phyloP scores from a whole-genome alignment of 2,329 filamentous ascomycete species.

The Penicillium sp. region DNA sequence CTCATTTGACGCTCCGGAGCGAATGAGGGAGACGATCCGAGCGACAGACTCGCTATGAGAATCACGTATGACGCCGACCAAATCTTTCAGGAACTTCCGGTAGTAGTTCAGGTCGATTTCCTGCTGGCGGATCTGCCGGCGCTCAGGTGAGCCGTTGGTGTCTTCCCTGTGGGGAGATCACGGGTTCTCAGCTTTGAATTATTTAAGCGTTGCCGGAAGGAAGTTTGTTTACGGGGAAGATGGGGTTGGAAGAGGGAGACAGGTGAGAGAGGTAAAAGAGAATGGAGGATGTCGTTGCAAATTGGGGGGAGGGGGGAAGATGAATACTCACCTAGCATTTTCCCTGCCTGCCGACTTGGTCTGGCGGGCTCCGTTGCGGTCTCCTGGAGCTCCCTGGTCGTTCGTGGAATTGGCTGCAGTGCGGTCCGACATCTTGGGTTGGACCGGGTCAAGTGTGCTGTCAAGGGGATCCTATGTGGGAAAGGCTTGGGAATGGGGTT shows the following conservation, averaged over 20 bases:
- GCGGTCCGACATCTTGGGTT: neutral
- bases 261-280: neutral
- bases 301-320: neutral
- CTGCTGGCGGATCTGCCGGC: neutral
- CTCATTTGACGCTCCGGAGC: conserved; percentile 29
- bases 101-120: conserved; percentile 20
- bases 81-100: conserved; percentile 24
- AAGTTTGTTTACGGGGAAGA: neutral
- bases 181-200: neutral
- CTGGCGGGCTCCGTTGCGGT: neutral
- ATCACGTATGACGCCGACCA: conserved; percentile 25
- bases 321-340: neutral
- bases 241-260: neutral
- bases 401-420: neutral
- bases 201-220: neutral
- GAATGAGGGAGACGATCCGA: conserved; percentile 27
- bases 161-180: neutral
- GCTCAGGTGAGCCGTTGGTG: neutral
- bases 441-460: neutral
- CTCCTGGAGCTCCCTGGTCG: neutral
- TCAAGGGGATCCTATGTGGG: neutral
- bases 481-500: neutral
- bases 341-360: neutral
- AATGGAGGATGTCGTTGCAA: neutral
- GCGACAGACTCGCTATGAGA: conserved; percentile 23